These are phyloP conservation scores for Rhododendron simsii DNA, from an alignment of 148 eudicot genomes.

Conservation along the genomic window DNA sequence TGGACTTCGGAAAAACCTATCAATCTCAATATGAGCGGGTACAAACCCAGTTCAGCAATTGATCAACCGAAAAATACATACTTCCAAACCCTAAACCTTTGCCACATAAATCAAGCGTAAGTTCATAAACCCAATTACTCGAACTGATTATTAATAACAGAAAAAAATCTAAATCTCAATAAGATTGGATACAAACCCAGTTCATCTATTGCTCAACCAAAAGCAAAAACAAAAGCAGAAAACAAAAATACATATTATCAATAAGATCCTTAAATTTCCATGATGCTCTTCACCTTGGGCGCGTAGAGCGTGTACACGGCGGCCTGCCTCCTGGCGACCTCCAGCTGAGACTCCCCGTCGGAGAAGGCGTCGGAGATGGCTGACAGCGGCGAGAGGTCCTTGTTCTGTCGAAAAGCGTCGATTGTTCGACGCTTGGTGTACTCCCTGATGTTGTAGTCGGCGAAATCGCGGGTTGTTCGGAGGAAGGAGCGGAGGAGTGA, in stretches of 20 bases:
- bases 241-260: neutral
- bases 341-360: constrained; percentile 60
- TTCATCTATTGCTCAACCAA: too few relatives aligned
- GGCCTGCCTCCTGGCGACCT: constrained; percentile 50
- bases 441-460: constrained; percentile 74
- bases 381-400: constrained; percentile 40
- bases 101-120: neutral
- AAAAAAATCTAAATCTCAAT: too few relatives aligned
- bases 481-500: constrained; percentile 57
- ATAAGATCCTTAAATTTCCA: constrained; percentile 29
- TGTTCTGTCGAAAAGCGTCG: constrained; percentile 57
- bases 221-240: neutral
- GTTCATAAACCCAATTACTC: neutral
- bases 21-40: neutral
- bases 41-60: neutral
- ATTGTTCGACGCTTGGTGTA: constrained; percentile 60
- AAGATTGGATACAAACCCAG: too few relatives aligned
- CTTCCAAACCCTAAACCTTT: neutral
- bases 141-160: too few relatives aligned
- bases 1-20: neutral
- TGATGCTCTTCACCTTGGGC: constrained; percentile 50
- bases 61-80: neutral
- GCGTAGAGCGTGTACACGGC: constrained; percentile 52
- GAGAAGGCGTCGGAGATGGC: constrained; percentile 40
- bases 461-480: constrained; percentile 44